Evolutionary conservation across 129 eudicot genomes (phyloP), one percentile per base, ranked within the genome.

Genomic region (Silybum marianum): DNA sequence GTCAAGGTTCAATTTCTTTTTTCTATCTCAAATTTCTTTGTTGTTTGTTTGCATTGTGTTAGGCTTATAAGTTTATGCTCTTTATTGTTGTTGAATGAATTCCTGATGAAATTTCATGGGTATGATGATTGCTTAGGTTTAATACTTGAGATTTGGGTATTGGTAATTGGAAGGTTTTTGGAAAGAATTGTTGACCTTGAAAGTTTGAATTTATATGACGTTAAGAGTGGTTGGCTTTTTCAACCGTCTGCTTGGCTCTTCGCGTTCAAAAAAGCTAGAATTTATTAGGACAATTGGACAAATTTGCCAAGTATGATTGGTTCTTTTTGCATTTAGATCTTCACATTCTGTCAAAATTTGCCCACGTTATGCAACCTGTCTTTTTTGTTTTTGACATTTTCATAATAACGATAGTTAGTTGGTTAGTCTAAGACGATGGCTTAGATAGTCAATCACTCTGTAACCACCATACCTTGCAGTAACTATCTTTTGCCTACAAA

Each of bases 1-100:
- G 95, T 91, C 90, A 76, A 91, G 95, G 95, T 90, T 83, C 69
- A 19, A 74, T 18, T 48, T 7, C 44, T 13, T 9, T 44, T 9
- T 18, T 54, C 6, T 75, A 39, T 9, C 36, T 68, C 42, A 7
- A 51, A 48, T 34, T 30, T 26, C 30, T 75, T 67, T 18, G 69
- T 1, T n/a, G n/a, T n/a, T n/a, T 38, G 58, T 10, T 11, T 76
- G 65, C 58, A 25, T 22, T 25, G 40, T 38, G 7, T 70, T 60
- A 58, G 58, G 74, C 38, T 70, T 82, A 51, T 73, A 39, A 13
- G 44, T 63, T 72, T 72, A 9, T 80, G 40, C 30, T 54, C 19
- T 71, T 21, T 6, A 74, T 40, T 68, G 13, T 48, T 58, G 7
- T 46, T 48, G 69, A 22, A 46, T 48, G 76, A 70, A 36, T 77